Conservation (phyloP, 2,329 filamentous ascomycete species). For the Xylaria sp. region DNA sequence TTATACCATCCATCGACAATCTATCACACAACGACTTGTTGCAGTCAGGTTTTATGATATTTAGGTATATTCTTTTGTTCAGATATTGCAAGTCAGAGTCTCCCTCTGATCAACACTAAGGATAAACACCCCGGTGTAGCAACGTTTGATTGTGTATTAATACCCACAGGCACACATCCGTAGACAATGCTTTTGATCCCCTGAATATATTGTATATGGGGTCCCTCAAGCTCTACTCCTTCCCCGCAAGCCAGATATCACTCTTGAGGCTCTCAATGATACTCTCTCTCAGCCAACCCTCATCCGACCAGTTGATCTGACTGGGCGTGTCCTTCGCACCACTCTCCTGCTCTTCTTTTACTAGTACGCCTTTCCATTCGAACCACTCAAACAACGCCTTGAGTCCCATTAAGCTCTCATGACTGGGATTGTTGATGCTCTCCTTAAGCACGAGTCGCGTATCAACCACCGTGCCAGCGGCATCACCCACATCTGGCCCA, state of each 20-base stretch:
- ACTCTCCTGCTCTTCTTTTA: slow-evolving; percentile 24
- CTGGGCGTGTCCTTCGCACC: slow-evolving; percentile 17
- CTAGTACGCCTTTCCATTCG: slow-evolving; percentile 37
- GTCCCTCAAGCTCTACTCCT: slow-evolving; percentile 16
- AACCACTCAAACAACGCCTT: slow-evolving; percentile 54
- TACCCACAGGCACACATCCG: background rate
- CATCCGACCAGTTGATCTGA: slow-evolving; percentile 30
- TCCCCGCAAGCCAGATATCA: slow-evolving; percentile 47
- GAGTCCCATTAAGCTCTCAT: slow-evolving; percentile 42
- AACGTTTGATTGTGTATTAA: too few species aligned
- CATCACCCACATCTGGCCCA: slow-evolving; percentile 43
- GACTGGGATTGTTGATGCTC: slow-evolving; percentile 31
- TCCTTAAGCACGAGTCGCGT: slow-evolving; percentile 61
- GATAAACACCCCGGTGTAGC: too few species aligned
- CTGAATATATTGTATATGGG: too few species aligned
- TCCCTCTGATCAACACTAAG: background rate
- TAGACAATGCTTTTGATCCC: background rate
- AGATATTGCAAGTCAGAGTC: too few species aligned
- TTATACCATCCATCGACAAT: background rate
- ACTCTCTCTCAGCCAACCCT: slow-evolving; percentile 53
- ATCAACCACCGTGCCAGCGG: slow-evolving; percentile 53
- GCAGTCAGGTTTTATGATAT: too few species aligned
- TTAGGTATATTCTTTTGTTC: too few species aligned
- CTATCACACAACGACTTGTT: background rate
- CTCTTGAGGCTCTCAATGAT: slow-evolving; percentile 53